These are phyloP conservation scores for Pythium rishiriense DNA, from an alignment of 352 stramenopile species.

Conservation along the genomic window DNA sequence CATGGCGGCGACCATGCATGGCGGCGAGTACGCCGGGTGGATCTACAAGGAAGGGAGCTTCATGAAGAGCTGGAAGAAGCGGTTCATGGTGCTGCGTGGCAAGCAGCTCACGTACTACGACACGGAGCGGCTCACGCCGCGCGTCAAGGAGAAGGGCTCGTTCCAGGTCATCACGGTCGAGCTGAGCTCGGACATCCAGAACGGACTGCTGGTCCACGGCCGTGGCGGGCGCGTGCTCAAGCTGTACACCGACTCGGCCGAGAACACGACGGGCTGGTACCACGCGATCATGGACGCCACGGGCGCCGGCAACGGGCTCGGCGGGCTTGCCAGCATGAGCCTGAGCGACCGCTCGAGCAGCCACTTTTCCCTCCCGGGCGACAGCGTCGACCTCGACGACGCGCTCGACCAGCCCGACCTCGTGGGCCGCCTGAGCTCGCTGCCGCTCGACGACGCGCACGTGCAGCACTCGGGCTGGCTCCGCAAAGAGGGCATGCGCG, in stretches of 20 bases:
- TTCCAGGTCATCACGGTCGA: slow-evolving; percentile 88
- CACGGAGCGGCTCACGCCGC: slow-evolving; percentile 53
- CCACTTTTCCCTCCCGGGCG: slow-evolving; percentile 43
- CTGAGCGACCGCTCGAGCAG: slow-evolving; percentile 33
- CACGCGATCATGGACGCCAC: slow-evolving; percentile 76
- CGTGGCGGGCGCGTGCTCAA: slow-evolving; percentile 82
- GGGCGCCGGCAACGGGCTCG: slow-evolving; percentile 18
- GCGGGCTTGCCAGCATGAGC: slow-evolving; percentile 4
- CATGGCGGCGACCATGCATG: slow-evolving; percentile 40
- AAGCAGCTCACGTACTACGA: slow-evolving; percentile 86
- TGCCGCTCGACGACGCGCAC: slow-evolving; percentile 52
- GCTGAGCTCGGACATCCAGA: slow-evolving; percentile 79
- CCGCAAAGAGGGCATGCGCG: slow-evolving; percentile 71
- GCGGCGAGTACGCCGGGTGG: slow-evolving; percentile 71
- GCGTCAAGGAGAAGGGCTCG: slow-evolving; percentile 73
- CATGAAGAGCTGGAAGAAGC: slow-evolving; percentile 85
- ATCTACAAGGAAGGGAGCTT: slow-evolving; percentile 85
- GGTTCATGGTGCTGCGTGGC: slow-evolving; percentile 81
- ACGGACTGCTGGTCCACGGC: slow-evolving; percentile 79
- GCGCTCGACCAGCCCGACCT: slow-evolving; percentile 41
- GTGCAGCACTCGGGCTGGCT: slow-evolving; percentile 79
- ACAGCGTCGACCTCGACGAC: slow-evolving; percentile 50
- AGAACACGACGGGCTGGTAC: slow-evolving; percentile 73
- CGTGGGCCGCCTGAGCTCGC: slow-evolving; percentile 53
- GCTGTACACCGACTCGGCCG: slow-evolving; percentile 79